Evolutionary conservation across 192 early-diverging fungal genomes (phyloP).

Genomic region (Podila epigama): DNA sequence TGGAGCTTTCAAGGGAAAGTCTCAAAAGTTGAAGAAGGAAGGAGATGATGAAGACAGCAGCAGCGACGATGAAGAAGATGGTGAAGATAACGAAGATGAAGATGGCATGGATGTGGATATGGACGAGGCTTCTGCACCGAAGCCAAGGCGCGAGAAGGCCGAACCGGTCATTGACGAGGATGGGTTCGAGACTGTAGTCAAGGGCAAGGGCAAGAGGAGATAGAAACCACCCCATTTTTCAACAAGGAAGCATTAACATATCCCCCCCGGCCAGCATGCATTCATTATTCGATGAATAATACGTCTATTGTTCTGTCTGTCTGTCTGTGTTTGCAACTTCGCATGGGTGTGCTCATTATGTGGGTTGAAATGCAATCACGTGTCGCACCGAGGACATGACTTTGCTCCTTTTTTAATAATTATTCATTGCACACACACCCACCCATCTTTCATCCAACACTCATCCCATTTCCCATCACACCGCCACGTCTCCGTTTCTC

Average conservation of each 20-base stretch:
- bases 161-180: conserved; percentile 56
- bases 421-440: too few species aligned
- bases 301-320: too few species aligned
- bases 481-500: too few species aligned
- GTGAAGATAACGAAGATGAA: conserved; percentile 35
- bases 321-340: too few species aligned
- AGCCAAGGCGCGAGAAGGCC: conserved; percentile 25
- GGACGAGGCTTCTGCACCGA: conserved; percentile 14
- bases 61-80: conserved; percentile 34
- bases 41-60: conserved; percentile 22
- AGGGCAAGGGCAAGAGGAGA: conserved; percentile 36
- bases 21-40: conserved; percentile 15
- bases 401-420: too few species aligned
- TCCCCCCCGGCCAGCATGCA: too few species aligned
- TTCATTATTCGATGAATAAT: too few species aligned
- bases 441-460: too few species aligned
- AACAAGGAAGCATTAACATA: not conserved
- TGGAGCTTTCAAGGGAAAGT: conserved; percentile 28
- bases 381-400: too few species aligned
- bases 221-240: not conserved
- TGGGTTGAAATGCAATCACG: too few species aligned
- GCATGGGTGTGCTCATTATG: too few species aligned
- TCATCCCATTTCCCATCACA: too few species aligned
- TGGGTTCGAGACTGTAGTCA: conserved; percentile 54
- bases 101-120: conserved; percentile 54